Conservation (phyloP, 1,284 basidiomycete species). For the Apiotrichum montevideense region DNA sequence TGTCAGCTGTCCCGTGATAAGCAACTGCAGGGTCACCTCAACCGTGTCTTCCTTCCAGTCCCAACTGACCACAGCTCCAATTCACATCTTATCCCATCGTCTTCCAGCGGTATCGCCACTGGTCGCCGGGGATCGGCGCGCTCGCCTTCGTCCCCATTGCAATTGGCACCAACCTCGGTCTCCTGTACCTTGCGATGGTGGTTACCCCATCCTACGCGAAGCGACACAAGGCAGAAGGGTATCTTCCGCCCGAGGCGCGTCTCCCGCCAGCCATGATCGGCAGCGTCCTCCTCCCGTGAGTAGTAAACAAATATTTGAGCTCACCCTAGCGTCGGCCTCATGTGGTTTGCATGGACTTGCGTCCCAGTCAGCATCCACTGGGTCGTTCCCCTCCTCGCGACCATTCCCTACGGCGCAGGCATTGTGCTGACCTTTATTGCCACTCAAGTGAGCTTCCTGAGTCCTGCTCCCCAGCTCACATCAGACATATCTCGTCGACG, state of each 20-base stretch:
- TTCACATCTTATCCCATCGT: slow-evolving; percentile 48
- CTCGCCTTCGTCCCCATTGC: slow-evolving; percentile 61
- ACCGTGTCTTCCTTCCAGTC: neutral
- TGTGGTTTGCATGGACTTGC: slow-evolving; percentile 52
- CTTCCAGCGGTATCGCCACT: slow-evolving; percentile 25
- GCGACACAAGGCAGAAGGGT: slow-evolving; percentile 16
- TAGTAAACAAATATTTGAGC: neutral
- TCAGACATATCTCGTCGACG: slow-evolving; percentile 57
- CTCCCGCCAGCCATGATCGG: slow-evolving; percentile 57
- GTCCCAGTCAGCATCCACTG: slow-evolving; percentile 54
- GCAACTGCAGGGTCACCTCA: neutral
- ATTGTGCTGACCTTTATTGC: slow-evolving; percentile 32
- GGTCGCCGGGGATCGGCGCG: slow-evolving; percentile 52
- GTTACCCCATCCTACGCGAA: slow-evolving; percentile 23
- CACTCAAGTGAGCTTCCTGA: slow-evolving; percentile 8
- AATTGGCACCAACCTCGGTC: slow-evolving; percentile 54
- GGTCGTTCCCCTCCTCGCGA: slow-evolving; percentile 58
- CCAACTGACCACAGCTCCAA: slow-evolving; percentile 14
- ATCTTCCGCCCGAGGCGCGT: slow-evolving; percentile 49
- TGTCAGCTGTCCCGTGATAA: neutral
- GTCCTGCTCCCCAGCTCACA: neutral
- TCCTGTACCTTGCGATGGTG: slow-evolving; percentile 52
- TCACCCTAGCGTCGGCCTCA: slow-evolving; percentile 8
- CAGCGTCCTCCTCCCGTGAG: slow-evolving; percentile 55
- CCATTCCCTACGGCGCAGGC: slow-evolving; percentile 55